Conservation (phyloP, 2,329 filamentous ascomycete species). For the Mycosphaerella sp. region DNA sequence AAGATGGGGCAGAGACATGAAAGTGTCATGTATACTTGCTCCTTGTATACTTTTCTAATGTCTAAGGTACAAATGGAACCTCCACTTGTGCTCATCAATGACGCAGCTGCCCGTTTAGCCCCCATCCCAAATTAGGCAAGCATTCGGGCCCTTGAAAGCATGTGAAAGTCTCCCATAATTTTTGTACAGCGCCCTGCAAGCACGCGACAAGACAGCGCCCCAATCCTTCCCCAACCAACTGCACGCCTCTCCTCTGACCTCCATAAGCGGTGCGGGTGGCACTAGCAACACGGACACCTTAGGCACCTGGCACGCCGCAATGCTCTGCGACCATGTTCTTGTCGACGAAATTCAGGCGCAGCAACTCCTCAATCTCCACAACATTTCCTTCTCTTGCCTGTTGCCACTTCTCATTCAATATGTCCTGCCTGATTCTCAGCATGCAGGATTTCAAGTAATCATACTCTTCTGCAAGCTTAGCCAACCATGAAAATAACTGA, state of each 20-base stretch:
- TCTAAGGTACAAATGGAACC: not conserved
- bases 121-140: slow-evolving; percentile 7
- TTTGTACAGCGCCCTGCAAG: too few species aligned
- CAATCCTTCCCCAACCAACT: not conserved
- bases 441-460: not conserved
- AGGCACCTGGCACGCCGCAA: not conserved
- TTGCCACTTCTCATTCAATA: slow-evolving; percentile 9
- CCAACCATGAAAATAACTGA: not conserved
- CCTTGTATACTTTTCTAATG: not conserved
- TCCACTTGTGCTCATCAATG: slow-evolving; percentile 7
- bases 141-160: not conserved
- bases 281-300: too few species aligned
- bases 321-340: slow-evolving; percentile 4
- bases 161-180: slow-evolving; percentile 1
- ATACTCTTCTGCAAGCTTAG: not conserved
- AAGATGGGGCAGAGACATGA: not conserved
- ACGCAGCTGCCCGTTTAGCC: slow-evolving; percentile 1
- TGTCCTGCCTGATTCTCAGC: not conserved
- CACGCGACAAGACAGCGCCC: not conserved
- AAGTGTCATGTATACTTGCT: not conserved
- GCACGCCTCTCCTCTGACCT: not conserved
- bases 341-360: slow-evolving; percentile 5
- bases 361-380: slow-evolving; percentile 5
- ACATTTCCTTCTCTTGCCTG: slow-evolving; percentile 3
- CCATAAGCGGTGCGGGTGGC: too few species aligned